Evolutionary conservation across 306 rosid species (phyloP).

Genomic region (Trifolium repens): DNA sequence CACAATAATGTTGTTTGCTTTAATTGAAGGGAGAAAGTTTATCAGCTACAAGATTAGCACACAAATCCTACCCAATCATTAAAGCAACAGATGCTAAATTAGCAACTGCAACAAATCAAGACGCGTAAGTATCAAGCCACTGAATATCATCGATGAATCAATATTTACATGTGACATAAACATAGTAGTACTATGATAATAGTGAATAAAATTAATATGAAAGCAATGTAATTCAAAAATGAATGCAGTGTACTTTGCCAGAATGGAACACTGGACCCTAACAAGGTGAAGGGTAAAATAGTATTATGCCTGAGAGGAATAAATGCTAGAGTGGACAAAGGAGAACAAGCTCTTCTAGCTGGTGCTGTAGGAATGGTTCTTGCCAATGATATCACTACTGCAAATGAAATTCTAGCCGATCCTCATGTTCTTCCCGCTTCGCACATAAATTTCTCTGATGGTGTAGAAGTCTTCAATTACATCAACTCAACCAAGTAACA

Average conservation of each 20-base stretch:
- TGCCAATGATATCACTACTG: constrained; percentile 58
- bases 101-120: constrained; percentile 54
- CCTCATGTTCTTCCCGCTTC: constrained; percentile 91
- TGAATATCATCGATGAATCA: constrained; percentile 4
- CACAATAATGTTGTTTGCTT: constrained; percentile 8
- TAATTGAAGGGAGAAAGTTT: constrained; percentile 78
- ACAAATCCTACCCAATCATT: constrained; percentile 59
- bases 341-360: constrained; percentile 73
- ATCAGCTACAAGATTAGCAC: constrained; percentile 51
- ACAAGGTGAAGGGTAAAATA: constrained; percentile 85
- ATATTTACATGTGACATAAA: not conserved
- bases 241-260: constrained; percentile 71
- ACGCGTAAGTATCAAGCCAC: constrained; percentile 68
- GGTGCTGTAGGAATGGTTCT: constrained; percentile 94
- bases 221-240: constrained; percentile 1
- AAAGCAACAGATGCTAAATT: constrained; percentile 65
- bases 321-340: constrained; percentile 87
- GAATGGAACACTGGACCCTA: constrained; percentile 75
- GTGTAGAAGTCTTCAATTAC: constrained; percentile 53
- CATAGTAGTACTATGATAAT: not conserved
- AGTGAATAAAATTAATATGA: not conserved
- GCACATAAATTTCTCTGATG: constrained; percentile 69
- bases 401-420: constrained; percentile 84
- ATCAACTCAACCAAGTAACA: constrained; percentile 76
- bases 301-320: constrained; percentile 80